phyloP scores from a whole-genome alignment of 306 rosid species.

The Phaseolus lunatus region DNA sequence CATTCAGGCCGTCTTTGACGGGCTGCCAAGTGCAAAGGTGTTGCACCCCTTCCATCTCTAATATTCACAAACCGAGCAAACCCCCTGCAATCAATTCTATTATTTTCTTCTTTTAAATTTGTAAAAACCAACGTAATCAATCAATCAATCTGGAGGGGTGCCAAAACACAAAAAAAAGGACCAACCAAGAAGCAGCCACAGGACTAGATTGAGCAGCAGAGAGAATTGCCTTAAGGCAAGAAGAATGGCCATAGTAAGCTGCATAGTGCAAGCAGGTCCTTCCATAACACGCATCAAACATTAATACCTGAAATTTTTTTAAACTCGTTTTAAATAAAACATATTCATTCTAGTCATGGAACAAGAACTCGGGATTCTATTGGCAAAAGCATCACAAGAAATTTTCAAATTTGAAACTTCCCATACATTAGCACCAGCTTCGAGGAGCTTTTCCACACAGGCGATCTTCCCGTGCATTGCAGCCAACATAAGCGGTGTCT shows the following conservation, averaged over 20 bases:
- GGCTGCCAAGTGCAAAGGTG: constrained; percentile 94
- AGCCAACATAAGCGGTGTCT: constrained; percentile 98
- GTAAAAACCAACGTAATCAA: constrained; percentile 23
- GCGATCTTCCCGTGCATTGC: constrained; percentile 95
- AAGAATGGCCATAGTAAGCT: constrained; percentile 86
- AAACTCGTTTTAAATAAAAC: neutral
- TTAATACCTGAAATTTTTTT: constrained; percentile 65
- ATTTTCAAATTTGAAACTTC: neutral
- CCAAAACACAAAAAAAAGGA: constrained; percentile 32
- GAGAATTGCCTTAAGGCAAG: constrained; percentile 83
- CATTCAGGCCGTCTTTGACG: constrained; percentile 86
- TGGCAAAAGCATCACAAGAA: constrained; percentile 31
- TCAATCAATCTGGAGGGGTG: neutral
- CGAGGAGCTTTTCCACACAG: constrained; percentile 79
- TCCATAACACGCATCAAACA: constrained; percentile 86
- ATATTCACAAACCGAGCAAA: constrained; percentile 92
- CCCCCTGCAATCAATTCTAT: constrained; percentile 67
- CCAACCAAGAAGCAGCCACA: constrained; percentile 93
- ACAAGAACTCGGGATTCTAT: neutral
- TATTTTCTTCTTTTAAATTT: neutral
- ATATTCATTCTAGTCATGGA: neutral
- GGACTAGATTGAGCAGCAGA: constrained; percentile 84
- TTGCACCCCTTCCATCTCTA: constrained; percentile 89
- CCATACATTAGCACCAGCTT: constrained; percentile 89
- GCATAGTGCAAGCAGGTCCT: constrained; percentile 97